These are phyloP conservation scores for Monosporascus ibericus DNA, from an alignment of 2,329 filamentous ascomycete genomes.

Conservation along the genomic window DNA sequence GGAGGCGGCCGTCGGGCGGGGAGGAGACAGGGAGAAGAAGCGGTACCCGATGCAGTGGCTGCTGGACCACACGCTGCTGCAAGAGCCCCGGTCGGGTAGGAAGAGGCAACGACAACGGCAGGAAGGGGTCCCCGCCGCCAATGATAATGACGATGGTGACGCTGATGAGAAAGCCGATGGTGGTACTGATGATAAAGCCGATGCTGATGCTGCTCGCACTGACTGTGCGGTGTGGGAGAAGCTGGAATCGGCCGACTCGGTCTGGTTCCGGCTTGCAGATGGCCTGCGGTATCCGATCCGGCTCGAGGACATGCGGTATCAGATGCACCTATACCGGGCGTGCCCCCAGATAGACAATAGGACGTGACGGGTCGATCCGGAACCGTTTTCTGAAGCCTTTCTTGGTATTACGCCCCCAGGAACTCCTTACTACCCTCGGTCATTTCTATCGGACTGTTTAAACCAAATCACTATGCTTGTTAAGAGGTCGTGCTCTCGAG, in stretches of 20 bases:
- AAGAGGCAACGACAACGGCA: background rate
- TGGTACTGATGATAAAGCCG: background rate
- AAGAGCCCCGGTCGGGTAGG: background rate
- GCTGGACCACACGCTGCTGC: conserved; percentile 71
- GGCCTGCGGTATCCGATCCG: conserved; percentile 72
- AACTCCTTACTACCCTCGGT: too few species aligned
- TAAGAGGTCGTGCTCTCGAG: too few species aligned
- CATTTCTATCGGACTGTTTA: too few species aligned
- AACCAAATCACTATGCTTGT: too few species aligned
- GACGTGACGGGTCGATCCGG: too few species aligned
- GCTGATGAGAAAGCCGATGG: background rate
- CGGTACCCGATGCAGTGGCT: conserved; percentile 94
- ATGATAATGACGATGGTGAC: conserved; percentile 28
- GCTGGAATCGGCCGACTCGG: conserved; percentile 66
- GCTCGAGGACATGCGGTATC: conserved; percentile 92
- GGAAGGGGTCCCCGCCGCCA: conserved; percentile 12
- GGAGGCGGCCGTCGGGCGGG: conserved; percentile 62
- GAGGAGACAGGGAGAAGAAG: conserved; percentile 40
- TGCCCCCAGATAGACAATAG: background rate
- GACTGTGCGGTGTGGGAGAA: conserved; percentile 57
- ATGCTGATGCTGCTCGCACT: too few species aligned
- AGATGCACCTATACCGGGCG: conserved; percentile 72
- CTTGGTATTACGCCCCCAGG: too few species aligned
- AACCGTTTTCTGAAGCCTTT: too few species aligned
- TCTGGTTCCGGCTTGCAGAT: conserved; percentile 74